Conservation (phyloP, 2,329 filamentous ascomycete species). For the Diplodia seriata region DNA sequence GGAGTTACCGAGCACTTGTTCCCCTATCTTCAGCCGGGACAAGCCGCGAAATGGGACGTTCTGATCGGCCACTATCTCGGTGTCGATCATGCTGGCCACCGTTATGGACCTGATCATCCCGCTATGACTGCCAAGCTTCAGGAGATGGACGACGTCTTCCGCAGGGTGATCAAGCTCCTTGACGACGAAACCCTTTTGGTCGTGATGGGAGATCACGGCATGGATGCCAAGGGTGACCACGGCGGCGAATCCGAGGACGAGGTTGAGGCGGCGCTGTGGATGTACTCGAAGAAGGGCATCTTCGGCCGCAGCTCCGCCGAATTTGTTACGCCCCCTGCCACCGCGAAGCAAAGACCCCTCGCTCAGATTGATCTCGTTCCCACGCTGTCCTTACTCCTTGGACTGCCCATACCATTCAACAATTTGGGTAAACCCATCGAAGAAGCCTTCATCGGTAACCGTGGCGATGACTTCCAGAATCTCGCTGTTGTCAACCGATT, state of each 20-base stretch:
- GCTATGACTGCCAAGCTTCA: constrained; percentile 90
- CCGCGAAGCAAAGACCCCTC: constrained; percentile 77
- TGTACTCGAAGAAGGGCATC: constrained; percentile 88
- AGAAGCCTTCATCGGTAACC: constrained; percentile 81
- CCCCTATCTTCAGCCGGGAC: constrained; percentile 73
- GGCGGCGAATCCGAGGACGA: constrained; percentile 98
- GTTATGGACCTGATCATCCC: constrained; percentile 90
- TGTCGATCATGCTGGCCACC: constrained; percentile 95
- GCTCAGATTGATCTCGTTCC: constrained; percentile 94
- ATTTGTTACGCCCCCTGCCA: constrained; percentile 64
- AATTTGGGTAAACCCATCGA: constrained; percentile 92
- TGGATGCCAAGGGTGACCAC: constrained; percentile 97
- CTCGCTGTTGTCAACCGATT: constrained; percentile 79
- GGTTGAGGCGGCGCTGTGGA: constrained; percentile 93
- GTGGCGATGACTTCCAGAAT: constrained; percentile 75
- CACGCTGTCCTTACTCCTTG: constrained; percentile 84
- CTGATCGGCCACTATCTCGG: constrained; percentile 92
- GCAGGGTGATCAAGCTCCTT: constrained; percentile 71
- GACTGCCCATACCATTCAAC: constrained; percentile 94
- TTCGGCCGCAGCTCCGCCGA: constrained; percentile 79
- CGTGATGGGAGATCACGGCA: constrained; percentile 99
- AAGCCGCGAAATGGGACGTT: constrained; percentile 83
- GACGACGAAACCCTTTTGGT: constrained; percentile 89
- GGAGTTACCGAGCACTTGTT: constrained; percentile 91
- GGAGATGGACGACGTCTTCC: constrained; percentile 87